A percentile compares a stretch with the other conserved stretches of the same genome.
phyloP scores from a whole-genome alignment of 2,329 filamentous ascomycete species.

The Fusarium falciforme region DNA sequence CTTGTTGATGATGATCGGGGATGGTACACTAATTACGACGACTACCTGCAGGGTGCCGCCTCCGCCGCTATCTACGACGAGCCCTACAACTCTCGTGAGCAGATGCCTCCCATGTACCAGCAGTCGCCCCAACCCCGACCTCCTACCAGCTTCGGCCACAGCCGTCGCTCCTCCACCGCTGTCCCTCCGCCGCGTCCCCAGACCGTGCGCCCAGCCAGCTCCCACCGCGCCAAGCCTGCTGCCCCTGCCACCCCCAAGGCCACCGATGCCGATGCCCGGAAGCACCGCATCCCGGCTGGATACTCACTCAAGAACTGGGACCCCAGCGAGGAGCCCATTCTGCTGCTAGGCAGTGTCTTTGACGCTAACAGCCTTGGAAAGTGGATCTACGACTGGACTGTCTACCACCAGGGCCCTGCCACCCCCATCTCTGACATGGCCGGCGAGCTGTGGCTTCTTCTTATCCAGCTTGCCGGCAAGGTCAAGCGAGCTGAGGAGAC shows the following conservation, averaged over 20 bases:
- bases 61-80: conserved; percentile 48
- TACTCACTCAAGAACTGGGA: conserved; percentile 99
- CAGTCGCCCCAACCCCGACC: conserved; percentile 56
- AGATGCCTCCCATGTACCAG: conserved; percentile 50
- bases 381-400: conserved; percentile 99
- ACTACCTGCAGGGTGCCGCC: conserved; percentile 62
- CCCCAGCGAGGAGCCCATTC: conserved; percentile 90
- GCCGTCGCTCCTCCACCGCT: conserved; percentile 61
- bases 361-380: conserved; percentile 97
- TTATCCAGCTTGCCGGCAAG: conserved; percentile 94
- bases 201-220: conserved; percentile 59
- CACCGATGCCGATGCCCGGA: conserved; percentile 69
- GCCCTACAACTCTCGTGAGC: conserved; percentile 49
- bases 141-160: conserved; percentile 56
- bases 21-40: conserved; percentile 69
- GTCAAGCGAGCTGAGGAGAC: conserved; percentile 89
- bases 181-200: conserved; percentile 64
- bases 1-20: conserved; percentile 63
- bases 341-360: conserved; percentile 94
- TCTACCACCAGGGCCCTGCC: conserved; percentile 84
- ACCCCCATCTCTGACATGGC: conserved; percentile 91
- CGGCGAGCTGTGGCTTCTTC: conserved; percentile 92
- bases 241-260: conserved; percentile 58
- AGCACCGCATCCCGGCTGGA: conserved; percentile 83
- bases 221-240: conserved; percentile 40